Evolutionary conservation across 1,139 yeast species (phyloP).

Genomic region (Pichia sp.): DNA sequence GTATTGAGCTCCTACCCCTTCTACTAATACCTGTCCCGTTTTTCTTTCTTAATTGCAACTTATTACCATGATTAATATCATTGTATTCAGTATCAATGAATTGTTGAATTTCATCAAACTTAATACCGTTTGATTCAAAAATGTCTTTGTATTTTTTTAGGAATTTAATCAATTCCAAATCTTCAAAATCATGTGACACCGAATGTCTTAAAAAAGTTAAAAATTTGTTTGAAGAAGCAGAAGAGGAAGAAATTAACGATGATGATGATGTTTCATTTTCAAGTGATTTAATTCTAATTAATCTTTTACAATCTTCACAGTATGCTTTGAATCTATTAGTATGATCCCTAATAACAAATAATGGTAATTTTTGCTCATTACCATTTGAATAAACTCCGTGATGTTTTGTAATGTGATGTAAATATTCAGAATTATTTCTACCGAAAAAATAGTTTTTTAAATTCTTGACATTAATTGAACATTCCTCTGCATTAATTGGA

Average conservation of each 20-base stretch:
- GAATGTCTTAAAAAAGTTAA: slow-evolving; percentile 23
- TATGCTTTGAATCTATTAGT: slow-evolving; percentile 17
- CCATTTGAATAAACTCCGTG: slow-evolving; percentile 30
- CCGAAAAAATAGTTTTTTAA: slow-evolving; percentile 20
- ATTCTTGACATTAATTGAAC: neutral
- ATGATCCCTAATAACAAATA: slow-evolving; percentile 11
- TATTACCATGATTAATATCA: neutral
- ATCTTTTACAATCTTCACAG: slow-evolving; percentile 18
- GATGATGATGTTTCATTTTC: neutral
- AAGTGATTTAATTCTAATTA: slow-evolving; percentile 16
- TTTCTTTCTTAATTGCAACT: slow-evolving; percentile 10
- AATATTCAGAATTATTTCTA: slow-evolving; percentile 25
- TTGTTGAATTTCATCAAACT: neutral
- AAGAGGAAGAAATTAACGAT: neutral
- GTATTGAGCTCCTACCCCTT: neutral
- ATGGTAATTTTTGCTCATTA: slow-evolving; percentile 22
- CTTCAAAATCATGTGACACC: slow-evolving; percentile 16
- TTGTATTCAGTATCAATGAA: neutral
- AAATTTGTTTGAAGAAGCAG: slow-evolving; percentile 14
- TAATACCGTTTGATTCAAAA: neutral
- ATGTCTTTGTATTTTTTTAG: neutral
- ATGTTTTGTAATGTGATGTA: slow-evolving; percentile 28
- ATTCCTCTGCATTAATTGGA: slow-evolving; percentile 7
- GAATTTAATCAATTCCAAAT: neutral
- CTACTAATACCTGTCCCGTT: slow-evolving; percentile 16